Evolutionary conservation across 2,329 filamentous ascomycete genomes (phyloP).

Genomic region (Teratosphaeria viscida): DNA sequence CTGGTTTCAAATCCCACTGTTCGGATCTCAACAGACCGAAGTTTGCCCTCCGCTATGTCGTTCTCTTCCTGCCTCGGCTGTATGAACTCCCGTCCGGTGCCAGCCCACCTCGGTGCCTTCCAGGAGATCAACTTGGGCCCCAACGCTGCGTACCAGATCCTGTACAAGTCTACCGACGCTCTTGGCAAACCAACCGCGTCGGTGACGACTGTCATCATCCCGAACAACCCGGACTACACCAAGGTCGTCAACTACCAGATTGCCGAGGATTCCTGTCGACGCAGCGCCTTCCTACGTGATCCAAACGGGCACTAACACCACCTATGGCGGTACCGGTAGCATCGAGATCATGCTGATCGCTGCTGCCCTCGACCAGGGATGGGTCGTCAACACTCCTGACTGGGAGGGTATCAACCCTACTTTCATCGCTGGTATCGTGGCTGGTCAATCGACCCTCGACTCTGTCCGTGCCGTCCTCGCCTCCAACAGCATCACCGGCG

Average conservation of each 20-base stretch:
- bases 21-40: too few relatives aligned
- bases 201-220: constrained; percentile 9
- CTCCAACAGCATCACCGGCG: constrained; percentile 4
- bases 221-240: constrained; percentile 4
- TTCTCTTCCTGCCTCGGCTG: too few relatives aligned
- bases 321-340: not conserved
- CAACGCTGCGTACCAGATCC: constrained; percentile 8
- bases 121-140: not conserved
- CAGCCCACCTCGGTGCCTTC: not conserved
- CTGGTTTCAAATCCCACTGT: too few relatives aligned
- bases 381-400: not conserved
- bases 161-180: constrained; percentile 10
- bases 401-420: not conserved
- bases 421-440: not conserved
- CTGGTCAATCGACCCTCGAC: not conserved
- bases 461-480: constrained; percentile 28
- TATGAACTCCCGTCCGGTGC: too few relatives aligned
- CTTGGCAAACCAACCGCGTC: constrained; percentile 5
- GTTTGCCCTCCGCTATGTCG: too few relatives aligned
- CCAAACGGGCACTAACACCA: constrained; percentile 1
- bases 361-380: not conserved
- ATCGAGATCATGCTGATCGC: not conserved
- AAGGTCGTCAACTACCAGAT: constrained; percentile 9
- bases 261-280: constrained; percentile 26
- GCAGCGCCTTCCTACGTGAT: constrained; percentile 27